A percentile compares a stretch with the other conserved stretches of the same genome.
phyloP scores from a whole-genome alignment of 805 yeast species.

The Kazachstania viticola region DNA sequence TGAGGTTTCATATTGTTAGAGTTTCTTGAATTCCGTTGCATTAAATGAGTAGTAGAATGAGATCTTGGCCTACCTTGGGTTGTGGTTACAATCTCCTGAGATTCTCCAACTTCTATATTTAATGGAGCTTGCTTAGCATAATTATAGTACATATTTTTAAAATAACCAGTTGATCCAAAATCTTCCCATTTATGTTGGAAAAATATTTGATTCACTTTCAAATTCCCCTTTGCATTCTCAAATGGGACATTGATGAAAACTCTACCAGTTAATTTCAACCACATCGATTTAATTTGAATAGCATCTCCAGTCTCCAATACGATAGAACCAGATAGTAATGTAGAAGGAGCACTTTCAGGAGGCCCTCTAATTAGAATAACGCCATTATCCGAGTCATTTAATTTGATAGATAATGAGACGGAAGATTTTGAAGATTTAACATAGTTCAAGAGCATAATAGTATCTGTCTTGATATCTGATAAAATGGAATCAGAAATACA shows the following conservation, averaged over 20 bases:
- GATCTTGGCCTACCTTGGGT: conserved; percentile 1
- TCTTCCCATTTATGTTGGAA: conserved; percentile 74
- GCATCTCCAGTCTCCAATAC: conserved; percentile 73
- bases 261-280: conserved; percentile 53
- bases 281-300: conserved; percentile 49
- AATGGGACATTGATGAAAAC: conserved; percentile 49
- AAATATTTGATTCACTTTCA: conserved; percentile 40
- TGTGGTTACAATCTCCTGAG: conserved; percentile 10
- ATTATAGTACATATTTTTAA: conserved; percentile 17
- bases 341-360: conserved; percentile 67
- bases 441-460: neutral
- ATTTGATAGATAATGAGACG: no score
- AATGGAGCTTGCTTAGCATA: no score
- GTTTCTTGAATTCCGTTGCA: conserved; percentile 9
- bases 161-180: conserved; percentile 38
- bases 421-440: neutral
- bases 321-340: conserved; percentile 63
- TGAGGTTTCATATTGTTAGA: conserved; percentile 15
- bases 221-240: conserved; percentile 31
- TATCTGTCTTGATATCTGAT: neutral
- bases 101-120: no score
- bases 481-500: no score
- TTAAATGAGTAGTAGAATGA: conserved; percentile 11
- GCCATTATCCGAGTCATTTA: conserved; percentile 53
- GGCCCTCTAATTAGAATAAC: conserved; percentile 74